phyloP scores from a whole-genome alignment of 768 basidiomycete genomes.

The Lentinula sp. region DNA sequence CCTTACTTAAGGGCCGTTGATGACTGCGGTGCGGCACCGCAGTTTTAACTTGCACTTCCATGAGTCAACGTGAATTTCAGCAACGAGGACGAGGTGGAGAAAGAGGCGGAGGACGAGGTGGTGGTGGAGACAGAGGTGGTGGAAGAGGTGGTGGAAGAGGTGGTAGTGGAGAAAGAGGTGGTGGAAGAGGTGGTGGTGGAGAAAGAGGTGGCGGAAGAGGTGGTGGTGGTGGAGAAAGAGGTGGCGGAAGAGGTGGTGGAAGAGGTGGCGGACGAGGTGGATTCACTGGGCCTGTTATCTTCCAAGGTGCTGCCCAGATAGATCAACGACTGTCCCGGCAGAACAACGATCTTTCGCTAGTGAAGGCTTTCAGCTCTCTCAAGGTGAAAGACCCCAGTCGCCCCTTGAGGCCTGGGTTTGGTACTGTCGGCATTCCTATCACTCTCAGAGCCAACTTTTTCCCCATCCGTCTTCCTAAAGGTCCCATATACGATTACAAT shows the following conservation, averaged over 20 bases:
- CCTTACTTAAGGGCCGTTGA: neutral
- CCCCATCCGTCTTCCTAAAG: slow-evolving; percentile 39
- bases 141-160: slow-evolving; percentile 14
- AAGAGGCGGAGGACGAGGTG: slow-evolving; percentile 10
- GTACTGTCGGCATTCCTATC: slow-evolving; percentile 40
- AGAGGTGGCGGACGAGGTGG: slow-evolving; percentile 11
- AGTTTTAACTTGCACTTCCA: neutral
- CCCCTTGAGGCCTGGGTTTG: slow-evolving; percentile 54
- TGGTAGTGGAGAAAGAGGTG: slow-evolving; percentile 11
- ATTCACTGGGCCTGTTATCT: slow-evolving; percentile 27
- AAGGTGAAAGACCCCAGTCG: slow-evolving; percentile 23
- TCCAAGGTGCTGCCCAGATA: slow-evolving; percentile 28
- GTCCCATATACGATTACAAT: slow-evolving; percentile 48
- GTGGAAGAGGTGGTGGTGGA: slow-evolving; percentile 17
- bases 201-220: slow-evolving; percentile 17
- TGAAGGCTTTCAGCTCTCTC: slow-evolving; percentile 30
- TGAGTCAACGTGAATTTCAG: neutral
- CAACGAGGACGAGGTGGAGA: slow-evolving; percentile 12
- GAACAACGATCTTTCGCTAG: slow-evolving; percentile 27
- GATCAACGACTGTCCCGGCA: slow-evolving; percentile 26
- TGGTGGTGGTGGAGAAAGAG: slow-evolving; percentile 18
- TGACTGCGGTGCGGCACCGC: neutral
- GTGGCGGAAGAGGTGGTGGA: slow-evolving; percentile 14
- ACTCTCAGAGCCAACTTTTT: slow-evolving; percentile 62
- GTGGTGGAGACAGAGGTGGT: slow-evolving; percentile 18